These are phyloP conservation scores for Botrytis byssoidea DNA, from an alignment of 2,329 filamentous ascomycete genomes.

Conservation along the genomic window DNA sequence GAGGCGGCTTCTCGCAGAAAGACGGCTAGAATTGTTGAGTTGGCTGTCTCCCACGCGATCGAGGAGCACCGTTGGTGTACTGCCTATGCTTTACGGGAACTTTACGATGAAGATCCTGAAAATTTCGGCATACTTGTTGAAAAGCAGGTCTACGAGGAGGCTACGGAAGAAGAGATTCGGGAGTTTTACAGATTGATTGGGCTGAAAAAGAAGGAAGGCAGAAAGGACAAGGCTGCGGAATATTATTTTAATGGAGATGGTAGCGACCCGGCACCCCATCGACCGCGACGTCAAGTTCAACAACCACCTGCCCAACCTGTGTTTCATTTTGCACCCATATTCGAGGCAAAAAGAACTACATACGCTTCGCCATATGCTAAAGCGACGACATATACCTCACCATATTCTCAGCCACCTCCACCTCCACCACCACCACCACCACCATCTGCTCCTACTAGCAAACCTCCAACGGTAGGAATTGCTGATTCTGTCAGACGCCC, in stretches of 20 bases:
- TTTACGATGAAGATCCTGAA: conserved; percentile 57
- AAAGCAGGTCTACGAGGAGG: conserved; percentile 54
- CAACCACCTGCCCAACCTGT: not conserved
- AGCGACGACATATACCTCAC: conserved; percentile 19
- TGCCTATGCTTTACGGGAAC: conserved; percentile 58
- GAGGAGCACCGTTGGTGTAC: conserved; percentile 58
- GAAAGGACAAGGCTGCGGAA: conserved; percentile 50
- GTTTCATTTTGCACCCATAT: conserved; percentile 14
- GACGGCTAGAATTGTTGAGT: conserved; percentile 52
- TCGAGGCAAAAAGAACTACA: conserved; percentile 26
- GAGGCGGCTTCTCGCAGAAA: conserved; percentile 36
- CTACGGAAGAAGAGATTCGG: conserved; percentile 50
- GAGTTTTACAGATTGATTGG: conserved; percentile 53
- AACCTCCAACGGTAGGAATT: conserved; percentile 1
- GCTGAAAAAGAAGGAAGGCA: conserved; percentile 57
- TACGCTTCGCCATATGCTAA: conserved; percentile 20
- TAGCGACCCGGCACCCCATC: conserved; percentile 31
- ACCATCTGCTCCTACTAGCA: not conserved
- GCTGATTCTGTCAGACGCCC: not conserved
- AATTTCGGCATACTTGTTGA: conserved; percentile 56
- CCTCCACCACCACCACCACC: not conserved
- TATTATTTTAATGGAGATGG: conserved; percentile 50
- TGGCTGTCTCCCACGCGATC: conserved; percentile 58
- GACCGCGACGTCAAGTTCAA: conserved; percentile 19
- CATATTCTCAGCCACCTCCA: conserved; percentile 25